Evolutionary conservation across 129 eudicot species (phyloP).

Genomic region (Centaurea solstitialis): DNA sequence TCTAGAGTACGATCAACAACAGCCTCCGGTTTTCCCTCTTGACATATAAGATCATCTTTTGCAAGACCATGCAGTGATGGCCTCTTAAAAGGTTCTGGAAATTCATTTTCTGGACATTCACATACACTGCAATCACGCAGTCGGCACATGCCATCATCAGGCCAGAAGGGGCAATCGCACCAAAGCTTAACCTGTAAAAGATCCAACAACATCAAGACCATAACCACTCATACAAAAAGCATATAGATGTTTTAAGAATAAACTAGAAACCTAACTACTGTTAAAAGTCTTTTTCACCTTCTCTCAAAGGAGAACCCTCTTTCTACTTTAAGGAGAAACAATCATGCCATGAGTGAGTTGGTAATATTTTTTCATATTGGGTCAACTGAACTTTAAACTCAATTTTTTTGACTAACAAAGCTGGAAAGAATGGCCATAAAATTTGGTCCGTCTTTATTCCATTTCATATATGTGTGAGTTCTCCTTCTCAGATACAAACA

Average conservation of each 20-base stretch:
- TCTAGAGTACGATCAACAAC: slow-evolving; percentile 94
- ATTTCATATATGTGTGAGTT: no score
- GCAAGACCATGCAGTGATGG: slow-evolving; percentile 49
- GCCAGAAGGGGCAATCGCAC: slow-evolving; percentile 99
- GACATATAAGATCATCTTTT: slow-evolving; percentile 79
- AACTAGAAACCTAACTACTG: not conserved
- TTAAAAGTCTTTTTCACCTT: not conserved
- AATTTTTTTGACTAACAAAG: not conserved
- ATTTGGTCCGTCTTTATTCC: no score
- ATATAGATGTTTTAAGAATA: not conserved
- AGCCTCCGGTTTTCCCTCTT: slow-evolving; percentile 91
- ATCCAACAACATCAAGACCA: slow-evolving; percentile 8
- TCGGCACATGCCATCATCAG: slow-evolving; percentile 96
- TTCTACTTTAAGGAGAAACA: not conserved
- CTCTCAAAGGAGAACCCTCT: not conserved
- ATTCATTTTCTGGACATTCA: slow-evolving; percentile 95
- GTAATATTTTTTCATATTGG: not conserved
- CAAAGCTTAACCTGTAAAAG: slow-evolving; percentile 79
- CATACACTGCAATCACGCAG: slow-evolving; percentile 97
- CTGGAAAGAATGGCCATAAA: not conserved
- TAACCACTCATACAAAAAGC: slow-evolving; percentile 13
- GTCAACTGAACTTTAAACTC: not conserved
- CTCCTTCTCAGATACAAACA: not conserved
- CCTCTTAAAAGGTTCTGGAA: slow-evolving; percentile 73
- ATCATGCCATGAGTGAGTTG: not conserved